Conservation (phyloP, 73 alveolate species). For the Blepharisma japonicum region DNA sequence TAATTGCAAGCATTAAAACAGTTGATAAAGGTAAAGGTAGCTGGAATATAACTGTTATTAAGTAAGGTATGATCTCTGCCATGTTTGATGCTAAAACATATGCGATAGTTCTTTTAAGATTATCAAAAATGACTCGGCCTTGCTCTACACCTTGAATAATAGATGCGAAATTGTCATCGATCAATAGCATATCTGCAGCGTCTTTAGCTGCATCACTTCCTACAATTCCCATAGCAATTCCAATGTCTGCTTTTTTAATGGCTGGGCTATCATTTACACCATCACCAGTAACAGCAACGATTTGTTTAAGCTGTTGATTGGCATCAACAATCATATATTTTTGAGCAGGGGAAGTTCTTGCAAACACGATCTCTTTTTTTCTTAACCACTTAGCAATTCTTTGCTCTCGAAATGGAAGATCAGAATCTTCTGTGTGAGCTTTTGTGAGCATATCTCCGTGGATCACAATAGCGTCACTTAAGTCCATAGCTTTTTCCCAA, state of each 20-base stretch:
- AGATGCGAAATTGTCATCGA: slow-evolving; percentile 97
- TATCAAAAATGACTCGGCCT: slow-evolving; percentile 94
- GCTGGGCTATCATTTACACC: slow-evolving; percentile 90
- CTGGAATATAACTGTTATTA: slow-evolving; percentile 63
- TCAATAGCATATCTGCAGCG: slow-evolving; percentile 98
- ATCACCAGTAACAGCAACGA: slow-evolving; percentile 98
- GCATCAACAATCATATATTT: slow-evolving; percentile 90
- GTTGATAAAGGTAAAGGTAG: slow-evolving; percentile 86
- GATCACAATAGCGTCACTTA: slow-evolving; percentile 5
- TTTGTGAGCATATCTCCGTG: not conserved
- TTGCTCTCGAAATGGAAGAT: slow-evolving; percentile 63
- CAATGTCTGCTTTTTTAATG: slow-evolving; percentile 77
- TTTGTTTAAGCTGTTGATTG: slow-evolving; percentile 86
- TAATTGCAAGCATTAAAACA: slow-evolving; percentile 67
- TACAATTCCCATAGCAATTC: slow-evolving; percentile 83
- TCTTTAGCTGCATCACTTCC: slow-evolving; percentile 99
- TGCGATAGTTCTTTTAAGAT: slow-evolving; percentile 75
- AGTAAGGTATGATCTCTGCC: slow-evolving; percentile 86
- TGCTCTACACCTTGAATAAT: slow-evolving; percentile 96
- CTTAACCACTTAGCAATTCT: slow-evolving; percentile 61
- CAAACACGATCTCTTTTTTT: slow-evolving; percentile 88
- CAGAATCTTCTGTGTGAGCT: slow-evolving; percentile 38
- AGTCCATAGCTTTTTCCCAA: not conserved
- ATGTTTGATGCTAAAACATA: slow-evolving; percentile 74
- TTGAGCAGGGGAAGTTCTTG: slow-evolving; percentile 96